Evolutionary conservation across 2,329 filamentous ascomycete genomes (phyloP).

Genomic region (Calonectria pseudoturangicola): DNA sequence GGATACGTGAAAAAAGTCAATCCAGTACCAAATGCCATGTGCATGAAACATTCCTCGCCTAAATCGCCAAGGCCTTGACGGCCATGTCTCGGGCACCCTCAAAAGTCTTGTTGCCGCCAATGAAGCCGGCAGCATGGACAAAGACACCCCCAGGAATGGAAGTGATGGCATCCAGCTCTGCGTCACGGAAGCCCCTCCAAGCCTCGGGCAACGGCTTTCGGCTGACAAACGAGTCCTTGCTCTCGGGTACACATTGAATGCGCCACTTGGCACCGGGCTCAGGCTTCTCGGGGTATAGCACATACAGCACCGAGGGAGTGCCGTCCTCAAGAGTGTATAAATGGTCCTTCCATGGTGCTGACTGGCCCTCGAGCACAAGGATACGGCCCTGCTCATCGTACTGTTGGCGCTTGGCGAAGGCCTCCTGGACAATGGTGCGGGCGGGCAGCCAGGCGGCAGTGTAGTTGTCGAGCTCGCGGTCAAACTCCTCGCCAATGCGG

Average conservation of each 20-base stretch:
- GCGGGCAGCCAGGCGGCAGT: conserved; percentile 89
- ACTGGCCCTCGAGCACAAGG: conserved; percentile 84
- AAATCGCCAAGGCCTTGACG: conserved; percentile 77
- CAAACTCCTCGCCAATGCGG: conserved; percentile 93
- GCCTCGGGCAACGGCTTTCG: conserved; percentile 92
- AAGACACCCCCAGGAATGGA: conserved; percentile 88
- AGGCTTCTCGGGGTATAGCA: conserved; percentile 91
- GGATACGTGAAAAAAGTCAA: neutral
- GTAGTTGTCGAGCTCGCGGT: conserved; percentile 86
- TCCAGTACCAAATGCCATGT: neutral
- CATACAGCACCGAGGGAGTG: conserved; percentile 81
- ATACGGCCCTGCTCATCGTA: conserved; percentile 86
- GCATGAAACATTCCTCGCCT: neutral
- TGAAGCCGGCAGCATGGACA: conserved; percentile 95
- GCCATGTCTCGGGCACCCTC: conserved; percentile 93
- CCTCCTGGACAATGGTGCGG: conserved; percentile 83
- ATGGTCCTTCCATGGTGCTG: conserved; percentile 97
- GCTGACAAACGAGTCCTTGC: conserved; percentile 91
- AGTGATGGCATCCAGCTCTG: conserved; percentile 83
- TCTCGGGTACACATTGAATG: conserved; percentile 91
- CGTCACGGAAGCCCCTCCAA: conserved; percentile 94
- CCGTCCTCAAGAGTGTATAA: conserved; percentile 88
- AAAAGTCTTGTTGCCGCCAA: conserved; percentile 94
- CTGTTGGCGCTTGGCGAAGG: conserved; percentile 81
- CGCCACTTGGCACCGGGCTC: conserved; percentile 89